Evolutionary conservation across 768 basidiomycete species (phyloP).

Genomic region (Amanita fuliginea): DNA sequence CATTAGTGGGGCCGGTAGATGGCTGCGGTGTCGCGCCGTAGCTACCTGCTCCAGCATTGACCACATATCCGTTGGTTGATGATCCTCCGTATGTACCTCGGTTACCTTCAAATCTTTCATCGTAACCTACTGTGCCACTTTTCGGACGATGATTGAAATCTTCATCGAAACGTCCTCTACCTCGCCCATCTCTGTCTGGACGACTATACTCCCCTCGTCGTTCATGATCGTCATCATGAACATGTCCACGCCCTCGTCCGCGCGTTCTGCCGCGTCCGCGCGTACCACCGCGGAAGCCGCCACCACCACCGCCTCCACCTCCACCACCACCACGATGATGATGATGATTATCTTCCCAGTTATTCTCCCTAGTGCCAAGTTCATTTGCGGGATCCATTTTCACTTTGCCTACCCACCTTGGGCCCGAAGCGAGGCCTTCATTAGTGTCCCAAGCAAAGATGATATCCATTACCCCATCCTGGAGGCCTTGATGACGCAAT

Average conservation of each 20-base stretch:
- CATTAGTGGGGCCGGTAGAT: conserved; percentile 12
- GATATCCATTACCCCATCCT: conserved; percentile 86
- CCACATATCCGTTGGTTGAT: conserved; percentile 19
- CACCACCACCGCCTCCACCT: conserved; percentile 8
- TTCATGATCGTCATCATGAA: conserved; percentile 35
- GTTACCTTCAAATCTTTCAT: conserved; percentile 30
- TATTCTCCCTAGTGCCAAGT: conserved; percentile 29
- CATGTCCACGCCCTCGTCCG: conserved; percentile 21
- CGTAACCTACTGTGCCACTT: conserved; percentile 17
- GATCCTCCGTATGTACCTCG: conserved; percentile 24
- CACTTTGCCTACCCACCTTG: conserved; percentile 21
- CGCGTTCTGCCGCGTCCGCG: conserved; percentile 21
- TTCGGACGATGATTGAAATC: conserved; percentile 24
- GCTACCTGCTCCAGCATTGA: conserved; percentile 11
- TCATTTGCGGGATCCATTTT: conserved; percentile 1
- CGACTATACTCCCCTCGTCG: conserved; percentile 36
- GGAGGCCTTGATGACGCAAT: conserved; percentile 64
- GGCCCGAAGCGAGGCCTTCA: conserved; percentile 37
- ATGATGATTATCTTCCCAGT: conserved; percentile 33
- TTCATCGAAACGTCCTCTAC: conserved; percentile 31
- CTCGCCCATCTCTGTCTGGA: conserved; percentile 33
- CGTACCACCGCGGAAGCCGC: conserved; percentile 17
- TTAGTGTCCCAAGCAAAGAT: conserved; percentile 75
- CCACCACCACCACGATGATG: conserved; percentile 2
- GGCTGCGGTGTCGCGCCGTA: conserved; percentile 21